Base-by-base conservation (phyloP, 2,329 filamentous ascomycete genomes). In the Beauveria sp. region DNA sequence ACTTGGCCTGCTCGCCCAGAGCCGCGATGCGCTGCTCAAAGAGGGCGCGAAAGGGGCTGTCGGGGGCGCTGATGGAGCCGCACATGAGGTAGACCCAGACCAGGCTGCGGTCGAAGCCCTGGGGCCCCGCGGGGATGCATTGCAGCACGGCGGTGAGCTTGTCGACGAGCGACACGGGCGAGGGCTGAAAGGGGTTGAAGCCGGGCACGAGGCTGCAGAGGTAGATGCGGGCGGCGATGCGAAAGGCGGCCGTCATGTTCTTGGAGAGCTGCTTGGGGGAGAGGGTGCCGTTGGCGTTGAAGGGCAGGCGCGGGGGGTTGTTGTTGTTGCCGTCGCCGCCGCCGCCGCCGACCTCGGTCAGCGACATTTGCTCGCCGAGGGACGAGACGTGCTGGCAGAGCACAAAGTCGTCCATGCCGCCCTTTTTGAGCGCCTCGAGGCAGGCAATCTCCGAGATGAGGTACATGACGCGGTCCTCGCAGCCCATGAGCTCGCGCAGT, bases 391-490 rank as follows among this genome's bases (percentile, higher is more conserved):
- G 93, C 63, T 89, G 85, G 82, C 93, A 97, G 50, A 98, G 85
- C 56, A n/a, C n/a, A 66, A 95, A 87, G 70, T 95, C 88, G 67
- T 96, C 90, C 78, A 95, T 91, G 67, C 89, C 90, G 63, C 89
- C 86, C 45, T 81, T 78, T 80, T 95, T 96, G 65, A 97, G 84
- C 3, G 90, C 89, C 73, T 98, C 95, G 58, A 99, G 86, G 75
- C 95, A 98, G 60, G 93, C 91, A 69, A 98, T 96, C 77, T 99
- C 95, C 2, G 92, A 96, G 72, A 99, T 96, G 69, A 98, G 81
- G 74, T 96, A 98, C 92, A 99, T 97, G 75, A 98, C 89, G 24
- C 87, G 86, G 76, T 99, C 95, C 66, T 98, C 93, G 74, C 95
- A 98, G 67, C 95, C 95, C 93, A 98, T 98, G 57, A 98, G 83